A percentile compares a stretch with the other conserved stretches of the same genome.
These are phyloP conservation scores for Acanthamoeba royreba DNA, from an alignment of 208 protist genomes.

Conservation along the genomic window DNA sequence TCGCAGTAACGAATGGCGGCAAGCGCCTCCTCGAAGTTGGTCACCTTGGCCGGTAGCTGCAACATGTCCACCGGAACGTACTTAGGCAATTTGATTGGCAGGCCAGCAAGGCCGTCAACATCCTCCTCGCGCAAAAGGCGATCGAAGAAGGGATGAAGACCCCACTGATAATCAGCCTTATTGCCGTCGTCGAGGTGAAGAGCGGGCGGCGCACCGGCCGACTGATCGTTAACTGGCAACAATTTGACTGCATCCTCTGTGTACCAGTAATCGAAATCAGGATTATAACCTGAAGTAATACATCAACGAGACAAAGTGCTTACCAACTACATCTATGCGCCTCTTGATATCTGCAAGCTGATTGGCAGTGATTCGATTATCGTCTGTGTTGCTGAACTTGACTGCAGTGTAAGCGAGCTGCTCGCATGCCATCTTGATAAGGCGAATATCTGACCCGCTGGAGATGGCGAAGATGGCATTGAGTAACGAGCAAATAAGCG, in stretches of 20 bases:
- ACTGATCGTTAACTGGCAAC: neutral
- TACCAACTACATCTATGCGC: neutral
- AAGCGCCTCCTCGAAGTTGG: conserved; percentile 59
- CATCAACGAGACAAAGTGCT: neutral
- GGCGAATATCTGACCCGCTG: neutral
- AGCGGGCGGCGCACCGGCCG: neutral
- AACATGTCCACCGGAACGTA: conserved; percentile 65
- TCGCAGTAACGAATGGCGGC: conserved; percentile 65
- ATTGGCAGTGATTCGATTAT: neutral
- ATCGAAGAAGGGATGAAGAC: conserved; percentile 46
- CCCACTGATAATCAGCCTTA: neutral
- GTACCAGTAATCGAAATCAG: neutral
- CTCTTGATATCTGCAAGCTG: neutral
- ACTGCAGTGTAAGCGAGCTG: neutral
- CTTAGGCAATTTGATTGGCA: neutral
- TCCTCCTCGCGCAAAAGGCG: conserved; percentile 50
- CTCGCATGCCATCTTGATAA: conserved; percentile 28
- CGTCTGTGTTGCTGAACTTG: neutral
- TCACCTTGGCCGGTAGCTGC: conserved; percentile 34
- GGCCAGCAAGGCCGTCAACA: conserved; percentile 57
- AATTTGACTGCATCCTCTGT: neutral
- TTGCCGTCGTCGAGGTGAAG: neutral
- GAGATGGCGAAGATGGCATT: too few relatives aligned
- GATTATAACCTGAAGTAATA: neutral
- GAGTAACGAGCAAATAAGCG: too few relatives aligned